Evolutionary conservation across 2,329 filamentous ascomycete genomes (phyloP).

Genomic region (Lachnellula willkommii): DNA sequence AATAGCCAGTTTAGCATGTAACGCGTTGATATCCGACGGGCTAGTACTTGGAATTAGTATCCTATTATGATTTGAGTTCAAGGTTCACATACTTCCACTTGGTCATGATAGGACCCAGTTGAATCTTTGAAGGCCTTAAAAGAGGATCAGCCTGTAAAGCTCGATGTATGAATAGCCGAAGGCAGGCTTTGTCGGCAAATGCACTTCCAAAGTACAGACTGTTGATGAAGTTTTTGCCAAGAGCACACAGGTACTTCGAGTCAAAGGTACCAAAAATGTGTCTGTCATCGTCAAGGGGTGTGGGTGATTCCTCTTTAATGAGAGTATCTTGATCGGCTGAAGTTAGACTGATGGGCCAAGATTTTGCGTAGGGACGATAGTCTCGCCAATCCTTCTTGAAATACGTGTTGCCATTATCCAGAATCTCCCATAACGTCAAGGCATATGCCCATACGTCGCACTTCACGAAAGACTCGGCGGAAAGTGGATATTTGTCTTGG

Average conservation of each 20-base stretch:
- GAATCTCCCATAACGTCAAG: not conserved
- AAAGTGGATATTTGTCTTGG: not conserved
- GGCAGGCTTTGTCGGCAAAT: not conserved
- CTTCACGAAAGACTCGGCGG: not conserved
- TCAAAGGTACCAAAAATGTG: not conserved
- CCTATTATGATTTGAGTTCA: not conserved
- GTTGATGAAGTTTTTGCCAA: not conserved
- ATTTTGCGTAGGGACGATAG: not conserved
- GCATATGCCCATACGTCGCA: slow-evolving; percentile 4
- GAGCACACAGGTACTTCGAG: not conserved
- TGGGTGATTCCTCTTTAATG: not conserved
- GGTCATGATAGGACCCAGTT: not conserved
- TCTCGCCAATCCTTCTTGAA: not conserved
- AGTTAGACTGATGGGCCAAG: not conserved
- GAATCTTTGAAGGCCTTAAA: not conserved
- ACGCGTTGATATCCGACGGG: not conserved
- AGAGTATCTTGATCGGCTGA: not conserved
- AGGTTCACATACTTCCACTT: not conserved
- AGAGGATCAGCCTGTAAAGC: not conserved
- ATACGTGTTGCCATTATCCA: not conserved
- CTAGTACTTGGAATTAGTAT: not conserved
- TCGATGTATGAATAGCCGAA: not conserved
- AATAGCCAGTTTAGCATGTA: not conserved
- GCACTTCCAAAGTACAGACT: not conserved
- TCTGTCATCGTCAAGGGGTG: not conserved